These are phyloP conservation scores for Odonthalia washingtoniensis DNA, from an alignment of 31 red algal genomes.

Conservation along the genomic window DNA sequence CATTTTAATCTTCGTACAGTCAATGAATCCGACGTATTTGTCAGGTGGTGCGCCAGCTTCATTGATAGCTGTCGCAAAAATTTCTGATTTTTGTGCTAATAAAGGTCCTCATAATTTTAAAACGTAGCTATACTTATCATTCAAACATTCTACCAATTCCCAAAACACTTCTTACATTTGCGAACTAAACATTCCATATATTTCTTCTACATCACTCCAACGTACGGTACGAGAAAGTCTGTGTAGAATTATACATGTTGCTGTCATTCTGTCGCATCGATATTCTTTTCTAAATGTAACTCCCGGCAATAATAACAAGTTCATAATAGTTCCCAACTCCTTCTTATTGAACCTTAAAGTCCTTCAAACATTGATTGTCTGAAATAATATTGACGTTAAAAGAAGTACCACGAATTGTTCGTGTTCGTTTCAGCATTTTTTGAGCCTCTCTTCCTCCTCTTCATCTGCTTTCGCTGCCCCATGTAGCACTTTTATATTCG, in stretches of 20 bases:
- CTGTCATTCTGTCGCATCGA: neutral
- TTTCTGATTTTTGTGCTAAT: neutral
- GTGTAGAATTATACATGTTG: neutral
- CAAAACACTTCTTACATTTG: slow-evolving; percentile 11
- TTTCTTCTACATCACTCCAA: neutral
- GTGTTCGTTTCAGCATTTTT: too few relatives aligned
- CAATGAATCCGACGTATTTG: slow-evolving; percentile 25
- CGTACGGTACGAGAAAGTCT: neutral
- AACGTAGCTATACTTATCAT: neutral
- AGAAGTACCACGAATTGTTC: too few relatives aligned
- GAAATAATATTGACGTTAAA: too few relatives aligned
- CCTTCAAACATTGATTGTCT: too few relatives aligned
- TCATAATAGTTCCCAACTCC: too few relatives aligned
- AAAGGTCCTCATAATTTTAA: neutral
- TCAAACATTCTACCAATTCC: neutral
- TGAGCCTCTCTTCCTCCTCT: too few relatives aligned
- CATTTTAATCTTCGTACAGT: slow-evolving; percentile 21
- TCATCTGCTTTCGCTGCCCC: too few relatives aligned
- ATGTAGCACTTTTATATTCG: too few relatives aligned
- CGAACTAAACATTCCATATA: neutral
- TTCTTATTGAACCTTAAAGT: too few relatives aligned
- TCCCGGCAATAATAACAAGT: too few relatives aligned
- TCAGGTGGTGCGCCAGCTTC: neutral
- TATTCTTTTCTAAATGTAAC: neutral
- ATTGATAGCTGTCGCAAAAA: neutral